Conservation (phyloP, 2,329 filamentous ascomycete genomes). For the Biscogniauxia sp. region DNA sequence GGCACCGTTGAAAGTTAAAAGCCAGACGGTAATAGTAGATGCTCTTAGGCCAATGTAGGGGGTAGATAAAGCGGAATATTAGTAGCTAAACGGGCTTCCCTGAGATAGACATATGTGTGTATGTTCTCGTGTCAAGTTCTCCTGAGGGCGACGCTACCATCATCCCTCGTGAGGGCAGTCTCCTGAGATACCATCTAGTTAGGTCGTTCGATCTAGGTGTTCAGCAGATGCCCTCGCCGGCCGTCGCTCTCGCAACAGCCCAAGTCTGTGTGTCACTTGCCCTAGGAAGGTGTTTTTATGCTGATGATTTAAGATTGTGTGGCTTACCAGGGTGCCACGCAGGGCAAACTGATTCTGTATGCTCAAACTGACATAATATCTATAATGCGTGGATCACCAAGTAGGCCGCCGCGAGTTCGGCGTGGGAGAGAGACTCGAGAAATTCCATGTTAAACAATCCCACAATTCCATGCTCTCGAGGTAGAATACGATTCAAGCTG, state of each 20-base stretch:
- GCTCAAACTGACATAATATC: background rate
- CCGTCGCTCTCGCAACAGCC: background rate
- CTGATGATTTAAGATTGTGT: conserved; percentile 7
- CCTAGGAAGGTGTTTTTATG: background rate
- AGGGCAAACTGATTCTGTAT: background rate
- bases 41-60: background rate
- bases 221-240: background rate
- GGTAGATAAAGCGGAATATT: background rate
- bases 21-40: background rate
- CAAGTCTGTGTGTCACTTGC: background rate
- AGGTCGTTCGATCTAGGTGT: background rate
- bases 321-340: conserved; percentile 13
- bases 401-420: background rate
- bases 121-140: background rate
- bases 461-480: background rate
- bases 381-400: background rate
- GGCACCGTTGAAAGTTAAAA: background rate
- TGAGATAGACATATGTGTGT: background rate
- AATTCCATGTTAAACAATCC: background rate
- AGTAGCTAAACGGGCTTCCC: background rate
- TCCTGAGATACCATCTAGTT: background rate
- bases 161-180: background rate
- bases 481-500: background rate
- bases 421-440: background rate
- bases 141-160: background rate